Evolutionary conservation across 2,329 filamentous ascomycete genomes (phyloP).

Genomic region (Pezicula rhizophila): DNA sequence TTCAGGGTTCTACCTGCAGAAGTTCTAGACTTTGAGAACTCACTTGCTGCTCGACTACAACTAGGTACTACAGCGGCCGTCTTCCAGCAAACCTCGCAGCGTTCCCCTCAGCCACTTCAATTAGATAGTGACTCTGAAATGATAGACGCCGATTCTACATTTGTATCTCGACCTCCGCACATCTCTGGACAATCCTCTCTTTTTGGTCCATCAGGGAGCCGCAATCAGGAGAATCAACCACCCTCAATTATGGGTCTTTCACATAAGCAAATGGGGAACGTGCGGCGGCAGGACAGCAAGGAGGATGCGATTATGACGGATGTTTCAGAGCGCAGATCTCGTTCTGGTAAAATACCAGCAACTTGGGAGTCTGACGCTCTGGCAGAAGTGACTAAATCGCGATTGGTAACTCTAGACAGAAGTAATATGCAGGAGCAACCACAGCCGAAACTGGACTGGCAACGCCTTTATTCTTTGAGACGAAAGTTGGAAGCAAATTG

Average conservation of each 20-base stretch:
- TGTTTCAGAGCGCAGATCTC: neutral
- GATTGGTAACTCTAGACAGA: conserved; percentile 45
- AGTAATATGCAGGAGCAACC: conserved; percentile 41
- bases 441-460: conserved; percentile 65
- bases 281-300: conserved; percentile 5
- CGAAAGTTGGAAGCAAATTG: conserved; percentile 84
- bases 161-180: neutral
- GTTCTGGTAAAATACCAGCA: too few species aligned
- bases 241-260: neutral
- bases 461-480: conserved; percentile 85
- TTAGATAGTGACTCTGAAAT: conserved; percentile 44
- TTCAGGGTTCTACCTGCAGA: conserved; percentile 69
- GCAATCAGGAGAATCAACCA: conserved; percentile 8
- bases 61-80: neutral
- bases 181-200: conserved; percentile 14
- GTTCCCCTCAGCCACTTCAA: conserved; percentile 19
- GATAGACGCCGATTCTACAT: conserved; percentile 29
- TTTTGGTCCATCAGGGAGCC: conserved; percentile 15
- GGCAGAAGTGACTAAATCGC: conserved; percentile 9
- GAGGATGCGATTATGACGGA: conserved; percentile 5
- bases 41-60: conserved; percentile 26
- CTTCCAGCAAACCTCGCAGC: conserved; percentile 29
- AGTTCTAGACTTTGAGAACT: conserved; percentile 60
- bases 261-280: conserved; percentile 3
- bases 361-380: neutral